Conservation (phyloP, 306 rosid genomes). For the Quercus bicolor region DNA sequence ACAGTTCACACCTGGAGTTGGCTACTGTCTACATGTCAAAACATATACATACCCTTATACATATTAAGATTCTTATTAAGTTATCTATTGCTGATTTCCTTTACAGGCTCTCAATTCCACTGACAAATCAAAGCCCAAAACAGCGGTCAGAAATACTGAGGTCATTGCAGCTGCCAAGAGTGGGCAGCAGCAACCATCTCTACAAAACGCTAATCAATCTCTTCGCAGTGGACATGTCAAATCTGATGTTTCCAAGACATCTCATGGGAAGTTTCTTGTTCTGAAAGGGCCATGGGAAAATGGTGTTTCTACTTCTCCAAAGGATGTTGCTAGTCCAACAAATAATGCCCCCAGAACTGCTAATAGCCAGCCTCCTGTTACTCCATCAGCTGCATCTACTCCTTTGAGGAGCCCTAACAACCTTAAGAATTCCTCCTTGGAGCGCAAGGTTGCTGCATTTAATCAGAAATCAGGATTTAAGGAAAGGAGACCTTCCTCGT, state of each 20-base stretch:
- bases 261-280: slow-evolving; percentile 89
- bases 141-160: slow-evolving; percentile 54
- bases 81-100: slow-evolving; percentile 12
- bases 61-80: not conserved
- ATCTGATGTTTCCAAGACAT: slow-evolving; percentile 67
- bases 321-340: slow-evolving; percentile 73
- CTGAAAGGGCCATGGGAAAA: slow-evolving; percentile 87
- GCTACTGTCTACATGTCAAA: not conserved
- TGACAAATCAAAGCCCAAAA: slow-evolving; percentile 84
- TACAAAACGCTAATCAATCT: slow-evolving; percentile 56
- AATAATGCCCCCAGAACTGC: slow-evolving; percentile 47
- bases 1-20: not conserved
- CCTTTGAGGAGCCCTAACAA: slow-evolving; percentile 65
- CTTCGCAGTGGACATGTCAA: slow-evolving; percentile 64
- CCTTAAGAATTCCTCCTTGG: slow-evolving; percentile 50
- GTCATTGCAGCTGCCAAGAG: slow-evolving; percentile 53
- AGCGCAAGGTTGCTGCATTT: slow-evolving; percentile 56
- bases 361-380: slow-evolving; percentile 56
- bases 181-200: slow-evolving; percentile 56
- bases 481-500: slow-evolving; percentile 78
- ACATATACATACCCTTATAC: not conserved
- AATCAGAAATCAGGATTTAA: slow-evolving; percentile 67
- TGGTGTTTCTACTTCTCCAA: slow-evolving; percentile 56
- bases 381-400: slow-evolving; percentile 56
- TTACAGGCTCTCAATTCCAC: slow-evolving; percentile 66